A percentile compares a stretch with the other conserved stretches of the same genome.
Conservation (phyloP, 2,329 filamentous ascomycete genomes). For the Trichoderma harzianum region DNA sequence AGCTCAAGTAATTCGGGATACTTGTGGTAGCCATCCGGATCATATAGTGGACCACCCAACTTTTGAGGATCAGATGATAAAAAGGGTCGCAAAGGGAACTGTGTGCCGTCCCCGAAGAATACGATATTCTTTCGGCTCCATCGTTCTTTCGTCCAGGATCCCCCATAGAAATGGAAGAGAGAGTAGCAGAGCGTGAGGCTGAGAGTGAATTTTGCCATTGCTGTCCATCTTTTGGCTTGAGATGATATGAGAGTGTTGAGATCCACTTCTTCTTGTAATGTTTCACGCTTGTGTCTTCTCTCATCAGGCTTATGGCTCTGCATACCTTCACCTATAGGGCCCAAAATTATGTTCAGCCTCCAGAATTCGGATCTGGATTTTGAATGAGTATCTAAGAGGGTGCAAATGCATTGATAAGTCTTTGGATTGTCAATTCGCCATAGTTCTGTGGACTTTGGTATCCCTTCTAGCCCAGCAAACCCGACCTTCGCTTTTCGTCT, state of each 20-base stretch:
- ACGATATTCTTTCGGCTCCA: not conserved
- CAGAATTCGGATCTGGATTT: not conserved
- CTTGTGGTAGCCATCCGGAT: not conserved
- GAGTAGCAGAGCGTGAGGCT: not conserved
- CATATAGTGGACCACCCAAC: not conserved
- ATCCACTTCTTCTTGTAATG: not conserved
- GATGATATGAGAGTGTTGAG: not conserved
- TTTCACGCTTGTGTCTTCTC: not conserved
- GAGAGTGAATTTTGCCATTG: not conserved
- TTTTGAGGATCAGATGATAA: not conserved
- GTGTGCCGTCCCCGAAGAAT: not conserved
- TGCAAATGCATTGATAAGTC: not conserved
- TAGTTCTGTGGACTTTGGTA: not conserved
- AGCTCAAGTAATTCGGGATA: not conserved
- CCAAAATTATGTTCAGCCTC: not conserved
- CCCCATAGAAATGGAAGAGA: not conserved
- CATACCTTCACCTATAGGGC: not conserved
- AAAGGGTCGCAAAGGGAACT: not conserved
- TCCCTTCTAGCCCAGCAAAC: not conserved
- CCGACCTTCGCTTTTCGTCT: not conserved
- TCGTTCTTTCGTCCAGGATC: not conserved
- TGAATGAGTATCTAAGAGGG: not conserved
- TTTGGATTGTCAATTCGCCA: not conserved
- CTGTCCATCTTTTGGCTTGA: not conserved
- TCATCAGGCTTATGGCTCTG: not conserved